These are phyloP conservation scores for Paramyrothecium roridum DNA, from an alignment of 2,329 filamentous ascomycete genomes.

Conservation along the genomic window DNA sequence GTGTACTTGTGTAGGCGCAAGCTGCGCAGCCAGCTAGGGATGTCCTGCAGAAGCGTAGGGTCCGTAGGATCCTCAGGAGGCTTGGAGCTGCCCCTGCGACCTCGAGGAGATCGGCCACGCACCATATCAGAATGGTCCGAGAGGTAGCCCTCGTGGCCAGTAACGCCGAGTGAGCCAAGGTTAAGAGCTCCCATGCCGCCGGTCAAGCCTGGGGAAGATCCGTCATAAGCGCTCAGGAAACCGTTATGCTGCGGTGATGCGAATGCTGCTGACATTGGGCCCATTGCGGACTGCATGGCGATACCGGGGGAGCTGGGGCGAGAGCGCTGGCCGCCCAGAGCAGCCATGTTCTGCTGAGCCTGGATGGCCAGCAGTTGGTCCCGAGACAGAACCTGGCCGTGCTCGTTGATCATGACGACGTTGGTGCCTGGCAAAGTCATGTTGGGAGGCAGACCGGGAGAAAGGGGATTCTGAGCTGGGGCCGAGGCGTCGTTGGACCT, in stretches of 20 bases:
- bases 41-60: conserved; percentile 84
- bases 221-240: conserved; percentile 86
- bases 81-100: conserved; percentile 91
- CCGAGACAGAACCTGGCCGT: conserved; percentile 80
- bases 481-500: conserved; percentile 81
- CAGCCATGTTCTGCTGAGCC: conserved; percentile 57
- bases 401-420: conserved; percentile 91
- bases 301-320: conserved; percentile 88
- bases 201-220: conserved; percentile 64
- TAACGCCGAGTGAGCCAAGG: conserved; percentile 68
- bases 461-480: conserved; percentile 58
- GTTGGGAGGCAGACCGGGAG: conserved; percentile 58
- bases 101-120: conserved; percentile 87
- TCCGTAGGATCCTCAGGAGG: conserved; percentile 97
- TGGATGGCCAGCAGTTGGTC: conserved; percentile 84
- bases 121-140: conserved; percentile 92
- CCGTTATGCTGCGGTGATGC: conserved; percentile 91
- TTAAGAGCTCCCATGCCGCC: conserved; percentile 69
- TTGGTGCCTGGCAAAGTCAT: conserved; percentile 67
- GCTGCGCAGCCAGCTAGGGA: conserved; percentile 92
- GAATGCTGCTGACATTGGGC: conserved; percentile 63
- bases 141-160: conserved; percentile 77
- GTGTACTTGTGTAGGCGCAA: conserved; percentile 98
- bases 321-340: conserved; percentile 67
- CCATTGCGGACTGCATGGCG: conserved; percentile 68